Evolutionary conservation across 2,329 filamentous ascomycete genomes (phyloP).

Genomic region (Claviceps lovelessii): DNA sequence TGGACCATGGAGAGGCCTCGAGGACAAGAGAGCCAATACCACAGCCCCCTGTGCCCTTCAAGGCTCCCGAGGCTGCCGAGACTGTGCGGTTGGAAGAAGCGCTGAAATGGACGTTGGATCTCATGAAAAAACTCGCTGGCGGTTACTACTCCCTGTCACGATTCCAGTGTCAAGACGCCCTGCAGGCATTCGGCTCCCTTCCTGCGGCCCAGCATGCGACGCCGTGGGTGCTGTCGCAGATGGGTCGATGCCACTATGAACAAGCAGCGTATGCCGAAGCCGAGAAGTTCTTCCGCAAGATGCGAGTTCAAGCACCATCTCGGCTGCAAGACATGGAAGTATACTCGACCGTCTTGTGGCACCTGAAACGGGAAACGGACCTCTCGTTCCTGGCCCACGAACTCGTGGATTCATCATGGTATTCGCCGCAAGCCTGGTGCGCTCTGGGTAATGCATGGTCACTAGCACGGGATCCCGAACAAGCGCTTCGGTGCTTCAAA

Average conservation of each 20-base stretch:
- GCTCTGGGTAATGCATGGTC: conserved; percentile 92
- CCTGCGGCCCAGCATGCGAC: conserved; percentile 69
- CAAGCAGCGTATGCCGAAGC: conserved; percentile 74
- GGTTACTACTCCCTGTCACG: conserved; percentile 67
- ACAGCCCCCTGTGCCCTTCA: conserved; percentile 22
- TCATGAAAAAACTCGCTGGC: conserved; percentile 67
- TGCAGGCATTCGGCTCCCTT: conserved; percentile 58
- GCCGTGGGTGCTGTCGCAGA: conserved; percentile 81
- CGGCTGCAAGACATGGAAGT: conserved; percentile 92
- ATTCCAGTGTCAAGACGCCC: conserved; percentile 64
- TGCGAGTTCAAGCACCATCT: conserved; percentile 67
- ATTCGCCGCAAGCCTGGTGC: conserved; percentile 92
- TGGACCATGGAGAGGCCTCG: conserved; percentile 50
- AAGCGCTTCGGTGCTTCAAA: conserved; percentile 88
- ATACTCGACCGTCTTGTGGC: conserved; percentile 98
- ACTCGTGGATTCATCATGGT: conserved; percentile 70
- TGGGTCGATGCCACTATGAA: conserved; percentile 85
- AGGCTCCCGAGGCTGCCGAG: conserved; percentile 34
- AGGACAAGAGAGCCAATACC: conserved; percentile 29
- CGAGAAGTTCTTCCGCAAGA: conserved; percentile 68
- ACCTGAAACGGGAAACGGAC: conserved; percentile 81
- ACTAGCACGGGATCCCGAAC: conserved; percentile 79
- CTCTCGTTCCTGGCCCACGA: conserved; percentile 86
- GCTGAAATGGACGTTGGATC: conserved; percentile 60
- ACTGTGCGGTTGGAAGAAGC: conserved; percentile 57